Evolutionary conservation across 1,139 yeast genomes (phyloP), one percentile per base, ranked within the genome.

Genomic region (Pichia sp.): DNA sequence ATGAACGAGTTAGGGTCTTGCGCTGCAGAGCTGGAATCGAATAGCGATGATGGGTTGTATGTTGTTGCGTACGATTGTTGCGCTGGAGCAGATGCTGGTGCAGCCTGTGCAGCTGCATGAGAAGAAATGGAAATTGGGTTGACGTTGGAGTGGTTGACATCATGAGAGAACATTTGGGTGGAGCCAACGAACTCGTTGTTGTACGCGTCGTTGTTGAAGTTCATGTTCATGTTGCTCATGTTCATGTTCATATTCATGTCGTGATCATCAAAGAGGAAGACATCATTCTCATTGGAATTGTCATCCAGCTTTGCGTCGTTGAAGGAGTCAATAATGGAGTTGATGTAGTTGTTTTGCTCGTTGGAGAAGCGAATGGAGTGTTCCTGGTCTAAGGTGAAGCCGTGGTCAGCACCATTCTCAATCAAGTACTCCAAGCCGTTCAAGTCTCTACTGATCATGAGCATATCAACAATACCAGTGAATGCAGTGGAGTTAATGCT

Each of bases 311-410:
- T n/a, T n/a, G n/a, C n/a, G 19, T 24, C 33, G 19, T 27, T 31
- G 18, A 36, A 21, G n/a, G 37, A 24, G 27, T 40, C 32, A 29
- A 38, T 33, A 29, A 40, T 30, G n/a, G 40, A 42, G 22, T 40
- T 34, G 18, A 42, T 27, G 22, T 31, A 37, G 16, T 26, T 28
- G 23, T 29, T 29, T 33, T 36, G 38, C 15, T 45, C 43, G 20
- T 41, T 38, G 6, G 47, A 33, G 13, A 49, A 37, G 25, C 45
- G 46, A 25, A 50, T 34, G 33, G 42, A 48, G 44, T 46, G 51
- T 45, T 57, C 59, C 41, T 57, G 59, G 38, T 53, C 57, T 18
- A 49, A 28, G 8, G 56, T 55, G 37, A 49, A 49, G 14, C 60
- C 61, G 27, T 40, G 42, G 14, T 30, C 16, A 13, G 36, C 25